phyloP scores from a whole-genome alignment of 345 rosid genomes.

The Arabis alpina region DNA sequence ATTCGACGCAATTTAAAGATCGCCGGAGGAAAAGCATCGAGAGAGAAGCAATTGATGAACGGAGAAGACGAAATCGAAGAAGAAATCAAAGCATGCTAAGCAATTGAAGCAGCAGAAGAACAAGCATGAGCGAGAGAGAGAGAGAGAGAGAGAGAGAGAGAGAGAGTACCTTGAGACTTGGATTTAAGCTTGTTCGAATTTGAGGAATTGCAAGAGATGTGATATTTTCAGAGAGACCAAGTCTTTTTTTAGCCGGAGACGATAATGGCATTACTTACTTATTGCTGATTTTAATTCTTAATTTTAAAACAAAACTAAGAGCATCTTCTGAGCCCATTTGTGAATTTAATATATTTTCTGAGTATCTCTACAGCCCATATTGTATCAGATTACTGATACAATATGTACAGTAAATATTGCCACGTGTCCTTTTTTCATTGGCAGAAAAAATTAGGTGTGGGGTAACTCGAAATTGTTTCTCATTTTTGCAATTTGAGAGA shows the following conservation, averaged over 20 bases:
- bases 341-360: too few relatives aligned
- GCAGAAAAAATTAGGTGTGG: too few relatives aligned
- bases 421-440: too few relatives aligned
- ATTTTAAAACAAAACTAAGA: too few relatives aligned
- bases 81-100: slow-evolving; percentile 5
- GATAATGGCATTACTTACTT: slow-evolving; percentile 2
- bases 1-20: slow-evolving; percentile 15
- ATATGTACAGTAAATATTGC: too few relatives aligned
- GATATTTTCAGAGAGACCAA: slow-evolving; percentile 1
- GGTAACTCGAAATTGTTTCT: too few relatives aligned
- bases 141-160: background rate
- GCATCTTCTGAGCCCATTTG: too few relatives aligned
- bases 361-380: too few relatives aligned
- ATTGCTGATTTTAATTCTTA: too few relatives aligned
- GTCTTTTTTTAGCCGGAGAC: background rate
- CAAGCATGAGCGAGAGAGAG: background rate
- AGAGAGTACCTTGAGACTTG: slow-evolving; percentile 30
- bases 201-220: slow-evolving; percentile 15
- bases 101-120: background rate
- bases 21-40: slow-evolving; percentile 10
- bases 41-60: slow-evolving; percentile 5
- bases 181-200: slow-evolving; percentile 15
- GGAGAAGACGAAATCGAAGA: slow-evolving; percentile 13
- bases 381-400: too few relatives aligned
- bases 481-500: too few relatives aligned